Base-by-base conservation (phyloP, 2,329 filamentous ascomycete species). In the Calonectria multiphialidica region DNA sequence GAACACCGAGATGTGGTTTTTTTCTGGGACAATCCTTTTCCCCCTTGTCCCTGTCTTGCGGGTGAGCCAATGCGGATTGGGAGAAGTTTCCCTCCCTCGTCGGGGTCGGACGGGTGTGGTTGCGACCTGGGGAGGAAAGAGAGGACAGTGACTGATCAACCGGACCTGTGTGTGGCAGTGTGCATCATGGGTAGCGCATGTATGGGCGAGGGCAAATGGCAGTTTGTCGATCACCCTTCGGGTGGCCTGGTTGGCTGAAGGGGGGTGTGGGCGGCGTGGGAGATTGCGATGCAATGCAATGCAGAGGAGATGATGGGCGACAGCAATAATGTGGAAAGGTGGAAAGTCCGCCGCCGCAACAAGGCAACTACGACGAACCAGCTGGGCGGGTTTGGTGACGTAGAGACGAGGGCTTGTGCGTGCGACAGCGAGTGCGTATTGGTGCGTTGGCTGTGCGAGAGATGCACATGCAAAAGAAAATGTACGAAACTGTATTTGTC, bases 251-350 rank as follows among this genome's bases (percentile, higher is more conserved):
- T 45, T 23, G 44, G 21, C 21, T 10, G 13, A 50, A 28, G 40
- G 40, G 50, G 55, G 33, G 30, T 23, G 47, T 49, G 47, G 28
- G 64, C 35, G 37, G 55, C 33, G 53, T 55, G 64, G 69, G 57
- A 68, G 37, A 68, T 71, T 71, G 40, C 63, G 18, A 50, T 70
- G 57, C 33, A 70, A 66, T 66, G 57, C 42, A 70, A 66, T 66
- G 68, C 49, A 44, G 40, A 70, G 28, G 61, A 25, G 61, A 44
- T 30, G 61, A 59, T 21, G 15, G 25, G 18, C 35, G 45, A 25
- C 45, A 47, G 44, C 18, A 53, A n/a, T 7, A 49, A 45, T 13
- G 33, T 35, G 25, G 44, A 16, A 44, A 68, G 47, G 30, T 50
- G 62, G 30, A 53, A 69, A 64, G 53, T 33, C 53, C 21, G 65